A percentile compares a stretch with the other conserved stretches of the same genome.
These are phyloP conservation scores for Zopfia rhizophila DNA, from an alignment of 2,329 filamentous ascomycete genomes.

Conservation along the genomic window DNA sequence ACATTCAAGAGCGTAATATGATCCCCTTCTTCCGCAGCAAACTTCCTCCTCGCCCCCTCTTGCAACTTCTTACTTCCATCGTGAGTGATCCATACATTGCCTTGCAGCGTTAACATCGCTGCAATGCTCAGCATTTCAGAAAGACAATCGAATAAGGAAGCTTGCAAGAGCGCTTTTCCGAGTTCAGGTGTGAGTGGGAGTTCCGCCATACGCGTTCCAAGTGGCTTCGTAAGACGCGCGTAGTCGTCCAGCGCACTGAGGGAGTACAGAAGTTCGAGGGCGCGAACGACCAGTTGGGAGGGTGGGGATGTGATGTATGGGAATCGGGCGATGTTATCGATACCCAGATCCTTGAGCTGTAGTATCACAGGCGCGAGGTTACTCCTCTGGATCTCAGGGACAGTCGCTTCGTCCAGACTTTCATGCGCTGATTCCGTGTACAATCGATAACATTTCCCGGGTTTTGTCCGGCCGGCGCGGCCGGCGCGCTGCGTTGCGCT, in stretches of 20 bases:
- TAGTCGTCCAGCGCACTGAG: slow-evolving; percentile 89
- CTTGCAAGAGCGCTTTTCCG: slow-evolving; percentile 84
- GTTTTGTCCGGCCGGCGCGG: slow-evolving; percentile 85
- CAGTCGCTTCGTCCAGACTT: slow-evolving; percentile 74
- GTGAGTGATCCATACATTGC: slow-evolving; percentile 83
- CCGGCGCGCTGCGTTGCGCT: slow-evolving; percentile 93
- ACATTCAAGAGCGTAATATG: slow-evolving; percentile 92
- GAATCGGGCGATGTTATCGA: slow-evolving; percentile 93
- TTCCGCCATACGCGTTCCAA: slow-evolving; percentile 93
- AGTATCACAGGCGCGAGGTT: slow-evolving; percentile 89
- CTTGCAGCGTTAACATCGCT: slow-evolving; percentile 90
- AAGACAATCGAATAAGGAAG: slow-evolving; percentile 78
- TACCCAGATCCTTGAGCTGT: slow-evolving; percentile 92
- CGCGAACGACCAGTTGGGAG: slow-evolving; percentile 83
- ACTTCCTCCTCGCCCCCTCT: slow-evolving; percentile 80
- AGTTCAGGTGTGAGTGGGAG: slow-evolving; percentile 96
- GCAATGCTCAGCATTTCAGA: slow-evolving; percentile 91
- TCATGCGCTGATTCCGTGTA: slow-evolving; percentile 83
- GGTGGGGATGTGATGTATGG: slow-evolving; percentile 89
- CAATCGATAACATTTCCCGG: slow-evolving; percentile 93
- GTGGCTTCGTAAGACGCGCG: slow-evolving; percentile 86
- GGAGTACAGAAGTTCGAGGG: slow-evolving; percentile 86
- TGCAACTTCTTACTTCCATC: slow-evolving; percentile 79
- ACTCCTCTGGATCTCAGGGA: slow-evolving; percentile 91
- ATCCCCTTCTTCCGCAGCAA: slow-evolving; percentile 92